Evolutionary conservation across 495 filamentous ascomycete species (phyloP).

Genomic region (Penicillium daleae): DNA sequence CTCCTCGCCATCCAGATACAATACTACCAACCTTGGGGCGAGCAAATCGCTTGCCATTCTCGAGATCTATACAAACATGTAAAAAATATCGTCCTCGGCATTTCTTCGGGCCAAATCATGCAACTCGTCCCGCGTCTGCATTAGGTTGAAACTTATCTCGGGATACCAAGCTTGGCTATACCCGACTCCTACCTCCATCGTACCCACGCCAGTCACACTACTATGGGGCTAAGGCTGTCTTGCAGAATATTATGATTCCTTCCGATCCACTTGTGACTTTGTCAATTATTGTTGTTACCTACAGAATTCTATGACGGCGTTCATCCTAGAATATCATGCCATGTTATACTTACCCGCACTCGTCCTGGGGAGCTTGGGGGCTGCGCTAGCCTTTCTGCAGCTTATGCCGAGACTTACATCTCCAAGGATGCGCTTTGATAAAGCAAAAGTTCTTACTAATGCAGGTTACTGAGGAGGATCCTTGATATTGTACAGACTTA

Average conservation of each 20-base stretch:
- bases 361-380: background rate
- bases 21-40: background rate
- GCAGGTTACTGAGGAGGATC: too few relatives aligned
- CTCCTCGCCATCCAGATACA: background rate
- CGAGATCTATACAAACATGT: too few relatives aligned
- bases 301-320: too few relatives aligned
- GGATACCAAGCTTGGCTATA: background rate
- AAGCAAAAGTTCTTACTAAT: background rate
- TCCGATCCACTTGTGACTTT: too few relatives aligned
- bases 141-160: conserved; percentile 1
- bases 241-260: background rate
- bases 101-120: background rate
- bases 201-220: background rate
- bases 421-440: background rate
- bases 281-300: too few relatives aligned
- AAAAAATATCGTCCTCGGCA: background rate
- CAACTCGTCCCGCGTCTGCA: background rate
- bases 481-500: too few relatives aligned
- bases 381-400: background rate
- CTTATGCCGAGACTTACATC: background rate
- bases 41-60: background rate
- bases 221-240: background rate
- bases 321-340: background rate
- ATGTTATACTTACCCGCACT: background rate
- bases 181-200: background rate